Conservation (phyloP, 148 eudicot species). For the Salicornia ramosissima region DNA sequence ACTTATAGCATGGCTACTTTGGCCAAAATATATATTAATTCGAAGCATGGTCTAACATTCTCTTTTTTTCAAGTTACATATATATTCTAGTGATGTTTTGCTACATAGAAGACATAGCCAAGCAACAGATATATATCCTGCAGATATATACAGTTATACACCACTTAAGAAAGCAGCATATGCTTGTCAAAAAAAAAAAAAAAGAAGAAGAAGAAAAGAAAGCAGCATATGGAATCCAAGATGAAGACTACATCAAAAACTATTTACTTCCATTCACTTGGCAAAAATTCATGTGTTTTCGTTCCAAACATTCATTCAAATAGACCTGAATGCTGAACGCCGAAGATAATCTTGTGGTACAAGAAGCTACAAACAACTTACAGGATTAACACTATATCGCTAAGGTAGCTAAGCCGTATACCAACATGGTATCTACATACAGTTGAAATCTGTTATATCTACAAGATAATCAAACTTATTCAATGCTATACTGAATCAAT, state of each 20-base stretch:
- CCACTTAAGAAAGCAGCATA: too few species aligned
- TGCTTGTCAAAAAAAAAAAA: too few species aligned
- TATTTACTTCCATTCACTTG: constrained; percentile 1
- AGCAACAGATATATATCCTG: too few species aligned
- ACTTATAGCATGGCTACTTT: too few species aligned
- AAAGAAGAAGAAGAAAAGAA: too few species aligned
- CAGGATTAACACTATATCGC: not conserved
- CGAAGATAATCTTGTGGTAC: constrained; percentile 11
- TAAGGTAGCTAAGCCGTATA: not conserved
- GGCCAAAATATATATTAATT: too few species aligned
- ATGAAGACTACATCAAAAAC: not conserved
- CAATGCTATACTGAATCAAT: constrained; percentile 13
- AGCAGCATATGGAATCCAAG: not conserved
- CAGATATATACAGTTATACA: too few species aligned
- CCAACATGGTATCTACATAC: not conserved
- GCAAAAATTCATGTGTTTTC: not conserved
- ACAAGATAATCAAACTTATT: constrained; percentile 14
- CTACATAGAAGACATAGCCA: too few species aligned
- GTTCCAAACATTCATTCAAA: constrained; percentile 5
- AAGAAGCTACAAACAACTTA: not conserved
- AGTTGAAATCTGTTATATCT: constrained; percentile 5
- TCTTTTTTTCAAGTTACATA: too few species aligned
- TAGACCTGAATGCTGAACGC: not conserved
- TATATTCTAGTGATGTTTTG: too few species aligned
- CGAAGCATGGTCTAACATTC: too few species aligned